Evolutionary conservation across 106 monocot genomes (phyloP), one percentile per base, ranked within the genome.

Genomic region (Acorus gramineus): DNA sequence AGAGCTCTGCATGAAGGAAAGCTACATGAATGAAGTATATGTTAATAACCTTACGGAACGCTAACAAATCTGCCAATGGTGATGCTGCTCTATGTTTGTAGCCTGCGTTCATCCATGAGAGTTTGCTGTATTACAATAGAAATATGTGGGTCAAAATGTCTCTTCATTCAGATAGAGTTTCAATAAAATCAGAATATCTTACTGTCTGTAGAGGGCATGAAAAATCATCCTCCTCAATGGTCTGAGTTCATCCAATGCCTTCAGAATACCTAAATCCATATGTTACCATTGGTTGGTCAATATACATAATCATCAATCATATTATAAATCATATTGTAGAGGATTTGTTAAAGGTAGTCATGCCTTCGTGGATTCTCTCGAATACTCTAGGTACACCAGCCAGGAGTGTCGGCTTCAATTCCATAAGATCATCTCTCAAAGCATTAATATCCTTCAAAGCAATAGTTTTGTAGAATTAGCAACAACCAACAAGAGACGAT

Each of bases 301-400:
- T 8, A 49, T 61, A 28, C 42, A n/a, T 6, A 6, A 64, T 53
- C 4, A 9, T 5, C 11, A 65, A 63, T 44, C 46, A 52, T 46
- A 53, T 49, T 28, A 28, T 28, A 28, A 28, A 28, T 28, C 28
- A 28, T 28, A 28, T 28, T 28, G 28, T 28, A 28, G 28, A 28
- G 28, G 28, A 28, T 28, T 28, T 28, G 28, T 28, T 28, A 28
- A 28, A 28, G 28, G 28, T 28, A 28, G 28, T 28, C 5, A 56
- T 76, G 75, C 95, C 95, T 73, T 87, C 87, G 87, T 90, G 70
- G 2, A 96, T 46, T 87, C 74, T 90, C 72, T 90, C 95, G 71
- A 80, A 96, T 71, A 96, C 95, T 68, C 90, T 78, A 60, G 95
- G 95, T 11, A 96, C 95, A 46, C 95, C 90, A 72, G 82, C 90